These are phyloP conservation scores for Caloboletus firmus DNA, from an alignment of 1,284 basidiomycete genomes.

Conservation along the genomic window DNA sequence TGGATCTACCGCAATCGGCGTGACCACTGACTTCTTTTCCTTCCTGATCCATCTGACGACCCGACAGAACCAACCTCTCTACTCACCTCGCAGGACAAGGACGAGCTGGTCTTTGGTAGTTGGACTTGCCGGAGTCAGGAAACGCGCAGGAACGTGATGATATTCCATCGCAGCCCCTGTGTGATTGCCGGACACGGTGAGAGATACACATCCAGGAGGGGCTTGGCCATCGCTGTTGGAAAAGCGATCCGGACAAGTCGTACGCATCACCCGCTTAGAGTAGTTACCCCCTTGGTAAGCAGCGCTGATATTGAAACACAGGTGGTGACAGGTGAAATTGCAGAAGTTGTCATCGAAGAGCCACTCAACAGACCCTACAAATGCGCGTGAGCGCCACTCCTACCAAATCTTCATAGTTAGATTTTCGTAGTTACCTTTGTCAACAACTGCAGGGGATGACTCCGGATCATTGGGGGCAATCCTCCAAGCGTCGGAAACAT, in stretches of 20 bases:
- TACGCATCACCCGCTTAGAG: background rate
- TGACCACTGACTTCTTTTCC: background rate
- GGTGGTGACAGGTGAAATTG: background rate
- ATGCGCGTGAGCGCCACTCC: no score
- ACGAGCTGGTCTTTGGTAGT: background rate
- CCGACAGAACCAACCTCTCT: background rate
- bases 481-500: no score
- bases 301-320: slow-evolving; percentile 1
- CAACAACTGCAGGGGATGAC: background rate
- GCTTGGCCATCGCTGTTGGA: background rate
- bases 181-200: background rate
- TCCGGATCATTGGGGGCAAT: background rate
- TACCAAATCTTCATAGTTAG: no score
- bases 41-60: background rate
- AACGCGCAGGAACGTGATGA: background rate
- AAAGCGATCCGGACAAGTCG: slow-evolving; percentile 1
- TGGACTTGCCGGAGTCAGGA: background rate
- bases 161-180: background rate
- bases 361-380: background rate
- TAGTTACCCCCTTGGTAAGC: background rate
- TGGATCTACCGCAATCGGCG: no score
- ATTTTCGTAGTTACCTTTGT: background rate
- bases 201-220: background rate
- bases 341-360: background rate
- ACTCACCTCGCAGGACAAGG: background rate